Percentiles rank a stretch among this genome's conserved stretches.
Conservation (phyloP, 768 basidiomycete genomes). For the Botryobasidium botryosum region DNA sequence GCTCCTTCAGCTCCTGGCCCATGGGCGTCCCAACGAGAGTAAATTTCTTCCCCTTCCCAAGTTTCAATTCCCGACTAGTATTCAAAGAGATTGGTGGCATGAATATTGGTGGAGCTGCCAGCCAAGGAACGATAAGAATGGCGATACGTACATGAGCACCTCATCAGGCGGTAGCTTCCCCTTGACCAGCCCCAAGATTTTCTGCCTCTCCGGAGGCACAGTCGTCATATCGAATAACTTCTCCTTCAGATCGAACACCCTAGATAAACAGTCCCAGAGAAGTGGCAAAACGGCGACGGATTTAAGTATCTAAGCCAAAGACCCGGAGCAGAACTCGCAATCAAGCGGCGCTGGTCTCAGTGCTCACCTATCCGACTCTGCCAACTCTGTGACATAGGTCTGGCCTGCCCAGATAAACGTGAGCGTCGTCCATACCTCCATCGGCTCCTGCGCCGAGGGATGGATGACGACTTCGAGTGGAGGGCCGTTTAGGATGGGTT, state of each 20-base stretch:
- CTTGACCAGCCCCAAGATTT: slow-evolving; percentile 71
- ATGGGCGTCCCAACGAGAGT: slow-evolving; percentile 75
- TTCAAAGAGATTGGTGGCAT: slow-evolving; percentile 2
- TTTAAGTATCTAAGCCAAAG: background rate
- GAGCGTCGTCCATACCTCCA: slow-evolving; percentile 35
- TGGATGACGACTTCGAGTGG: too few relatives aligned
- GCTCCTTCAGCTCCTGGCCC: slow-evolving; percentile 73
- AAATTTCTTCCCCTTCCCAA: slow-evolving; percentile 52
- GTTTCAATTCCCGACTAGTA: slow-evolving; percentile 38
- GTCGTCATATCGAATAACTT: slow-evolving; percentile 48
- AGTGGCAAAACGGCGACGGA: background rate
- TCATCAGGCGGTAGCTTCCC: slow-evolving; percentile 69
- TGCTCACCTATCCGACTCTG: slow-evolving; percentile 61
- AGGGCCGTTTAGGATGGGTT: too few relatives aligned
- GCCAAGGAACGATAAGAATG: background rate
- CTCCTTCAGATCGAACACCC: slow-evolving; percentile 67
- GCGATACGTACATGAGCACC: slow-evolving; percentile 33
- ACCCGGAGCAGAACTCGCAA: slow-evolving; percentile 2
- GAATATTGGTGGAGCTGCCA: background rate
- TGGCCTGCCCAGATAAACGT: slow-evolving; percentile 62
- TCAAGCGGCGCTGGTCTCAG: slow-evolving; percentile 2
- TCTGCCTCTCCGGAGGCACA: slow-evolving; percentile 74
- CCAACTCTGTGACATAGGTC: slow-evolving; percentile 43
- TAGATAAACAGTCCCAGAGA: slow-evolving; percentile 20
- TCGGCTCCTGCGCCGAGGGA: too few relatives aligned